These are phyloP conservation scores for Begonia masoniana DNA, from an alignment of 306 rosid genomes.

Conservation along the genomic window DNA sequence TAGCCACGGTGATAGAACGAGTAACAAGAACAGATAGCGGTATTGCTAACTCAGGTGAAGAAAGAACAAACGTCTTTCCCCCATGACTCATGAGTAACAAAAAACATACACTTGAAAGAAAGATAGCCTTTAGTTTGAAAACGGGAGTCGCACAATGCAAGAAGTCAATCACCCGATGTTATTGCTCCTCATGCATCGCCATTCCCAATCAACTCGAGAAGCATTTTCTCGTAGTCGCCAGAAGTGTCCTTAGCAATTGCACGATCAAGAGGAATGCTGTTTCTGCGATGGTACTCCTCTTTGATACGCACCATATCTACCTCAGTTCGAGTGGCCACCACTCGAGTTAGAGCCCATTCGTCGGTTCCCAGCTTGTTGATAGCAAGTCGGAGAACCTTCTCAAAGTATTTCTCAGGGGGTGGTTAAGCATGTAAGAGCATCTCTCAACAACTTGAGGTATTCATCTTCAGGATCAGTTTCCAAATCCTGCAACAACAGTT, in stretches of 20 bases:
- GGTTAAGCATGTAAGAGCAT: slow-evolving; percentile 49
- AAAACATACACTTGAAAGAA: no score
- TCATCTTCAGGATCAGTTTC: slow-evolving; percentile 49
- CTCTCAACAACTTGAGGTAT: slow-evolving; percentile 54
- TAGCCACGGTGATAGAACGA: no score
- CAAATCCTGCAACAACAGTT: slow-evolving; percentile 80
- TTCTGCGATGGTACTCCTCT: slow-evolving; percentile 72
- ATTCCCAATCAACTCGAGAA: slow-evolving; percentile 53
- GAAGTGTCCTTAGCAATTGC: slow-evolving; percentile 56
- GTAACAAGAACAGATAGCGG: no score
- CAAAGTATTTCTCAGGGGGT: slow-evolving; percentile 63
- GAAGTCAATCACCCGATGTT: no score
- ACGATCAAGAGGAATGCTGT: slow-evolving; percentile 48
- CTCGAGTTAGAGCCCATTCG: slow-evolving; percentile 73
- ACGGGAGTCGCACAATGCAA: no score
- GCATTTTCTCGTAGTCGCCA: slow-evolving; percentile 67
- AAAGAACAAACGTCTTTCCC: no score
- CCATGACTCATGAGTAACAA: no score
- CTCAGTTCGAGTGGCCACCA: slow-evolving; percentile 75
- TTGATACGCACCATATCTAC: slow-evolving; percentile 60
- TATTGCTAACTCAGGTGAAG: no score
- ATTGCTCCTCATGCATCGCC: slow-evolving; percentile 25
- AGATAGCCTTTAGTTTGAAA: no score
- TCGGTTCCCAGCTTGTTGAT: slow-evolving; percentile 74
- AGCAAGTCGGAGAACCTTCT: slow-evolving; percentile 43